Conservation (phyloP, 176 grass and related monocot species). For the Bolboschoenus planiculmis region DNA sequence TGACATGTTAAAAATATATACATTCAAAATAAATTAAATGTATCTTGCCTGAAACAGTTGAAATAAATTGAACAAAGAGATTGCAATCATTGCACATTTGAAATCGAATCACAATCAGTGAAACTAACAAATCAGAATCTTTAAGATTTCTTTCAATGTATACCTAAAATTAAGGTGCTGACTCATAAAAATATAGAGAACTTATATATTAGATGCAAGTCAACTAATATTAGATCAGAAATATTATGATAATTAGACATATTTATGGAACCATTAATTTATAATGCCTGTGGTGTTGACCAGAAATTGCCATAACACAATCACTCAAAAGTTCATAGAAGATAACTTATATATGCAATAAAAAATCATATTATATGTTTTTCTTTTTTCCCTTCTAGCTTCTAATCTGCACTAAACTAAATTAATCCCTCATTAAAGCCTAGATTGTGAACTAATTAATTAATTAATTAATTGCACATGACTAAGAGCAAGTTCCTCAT, state of each 20-base stretch:
- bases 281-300: neutral
- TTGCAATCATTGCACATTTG: conserved; percentile 6
- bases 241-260: neutral
- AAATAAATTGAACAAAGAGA: neutral
- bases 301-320: neutral
- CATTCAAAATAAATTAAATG: neutral
- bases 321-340: neutral
- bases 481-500: neutral
- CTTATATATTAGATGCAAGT: neutral
- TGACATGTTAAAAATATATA: neutral
- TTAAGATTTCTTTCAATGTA: neutral
- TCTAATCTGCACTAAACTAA: neutral
- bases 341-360: neutral
- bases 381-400: neutral
- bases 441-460: neutral
- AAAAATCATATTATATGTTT: neutral
- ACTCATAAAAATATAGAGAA: neutral
- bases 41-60: neutral
- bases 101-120: neutral
- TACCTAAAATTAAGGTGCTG: neutral
- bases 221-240: neutral
- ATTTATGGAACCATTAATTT: neutral
- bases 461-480: neutral
- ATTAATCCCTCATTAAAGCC: neutral
- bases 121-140: neutral